These are phyloP conservation scores for Roridomyces roridus DNA, from an alignment of 768 basidiomycete species.

Conservation along the genomic window DNA sequence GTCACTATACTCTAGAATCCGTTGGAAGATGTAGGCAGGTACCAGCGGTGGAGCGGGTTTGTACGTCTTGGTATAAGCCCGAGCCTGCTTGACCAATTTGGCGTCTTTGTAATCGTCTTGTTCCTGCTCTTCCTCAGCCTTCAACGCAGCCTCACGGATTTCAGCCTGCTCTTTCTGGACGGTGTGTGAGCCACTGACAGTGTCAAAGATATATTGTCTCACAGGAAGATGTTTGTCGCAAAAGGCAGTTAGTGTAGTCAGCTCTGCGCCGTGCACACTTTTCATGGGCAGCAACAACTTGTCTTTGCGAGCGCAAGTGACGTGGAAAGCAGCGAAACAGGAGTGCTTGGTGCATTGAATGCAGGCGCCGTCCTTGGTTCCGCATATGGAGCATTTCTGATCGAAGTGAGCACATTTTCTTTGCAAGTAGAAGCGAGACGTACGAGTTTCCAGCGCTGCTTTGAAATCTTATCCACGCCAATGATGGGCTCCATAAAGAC, in stretches of 20 bases:
- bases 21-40: conserved; percentile 82
- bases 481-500: conserved; percentile 99
- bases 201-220: conserved; percentile 30
- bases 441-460: conserved; percentile 93
- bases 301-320: conserved; percentile 90
- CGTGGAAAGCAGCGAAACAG: conserved; percentile 94
- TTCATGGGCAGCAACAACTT: conserved; percentile 90
- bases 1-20: conserved; percentile 75
- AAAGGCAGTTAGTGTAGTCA: conserved; percentile 74
- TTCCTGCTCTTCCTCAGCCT: conserved; percentile 53
- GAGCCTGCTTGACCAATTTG: conserved; percentile 75
- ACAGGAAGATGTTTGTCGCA: conserved; percentile 95
- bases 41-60: conserved; percentile 93
- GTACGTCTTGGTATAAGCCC: conserved; percentile 92
- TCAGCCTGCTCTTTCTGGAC: conserved; percentile 74
- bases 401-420: neutral
- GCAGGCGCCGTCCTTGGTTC: conserved; percentile 75
- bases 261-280: conserved; percentile 75
- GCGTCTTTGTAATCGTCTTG: conserved; percentile 44
- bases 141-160: conserved; percentile 59
- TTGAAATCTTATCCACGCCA: conserved; percentile 85
- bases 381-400: conserved; percentile 57
- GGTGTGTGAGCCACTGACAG: neutral
- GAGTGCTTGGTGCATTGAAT: conserved; percentile 93
- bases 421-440: conserved; percentile 32